Conservation (phyloP, 208 protist genomes). For the Trypanosoma mega region DNA sequence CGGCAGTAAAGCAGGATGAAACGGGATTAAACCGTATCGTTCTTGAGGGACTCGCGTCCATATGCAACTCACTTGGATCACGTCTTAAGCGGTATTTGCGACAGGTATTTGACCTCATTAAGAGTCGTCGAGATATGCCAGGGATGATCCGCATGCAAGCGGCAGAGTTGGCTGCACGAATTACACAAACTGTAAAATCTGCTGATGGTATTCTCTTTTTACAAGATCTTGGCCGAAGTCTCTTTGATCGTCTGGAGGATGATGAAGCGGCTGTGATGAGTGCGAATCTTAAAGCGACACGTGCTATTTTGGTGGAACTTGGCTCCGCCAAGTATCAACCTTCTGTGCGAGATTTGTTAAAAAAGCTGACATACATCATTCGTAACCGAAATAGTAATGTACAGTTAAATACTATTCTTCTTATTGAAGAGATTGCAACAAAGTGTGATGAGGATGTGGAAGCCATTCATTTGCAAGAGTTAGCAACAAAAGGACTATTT, state of each 20-base stretch:
- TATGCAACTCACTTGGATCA: slow-evolving; percentile 94
- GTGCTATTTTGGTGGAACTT: slow-evolving; percentile 96
- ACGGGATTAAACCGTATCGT: slow-evolving; percentile 87
- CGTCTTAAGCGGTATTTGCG: slow-evolving; percentile 94
- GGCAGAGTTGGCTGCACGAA: slow-evolving; percentile 95
- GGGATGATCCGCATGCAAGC: slow-evolving; percentile 95
- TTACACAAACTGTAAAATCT: slow-evolving; percentile 94
- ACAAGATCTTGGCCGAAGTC: slow-evolving; percentile 93
- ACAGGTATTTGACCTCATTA: slow-evolving; percentile 96
- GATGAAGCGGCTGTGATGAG: slow-evolving; percentile 97
- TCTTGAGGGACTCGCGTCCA: slow-evolving; percentile 91
- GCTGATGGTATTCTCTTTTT: slow-evolving; percentile 95
- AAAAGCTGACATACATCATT: slow-evolving; percentile 98
- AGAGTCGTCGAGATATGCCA: slow-evolving; percentile 95
- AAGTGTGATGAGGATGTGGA: slow-evolving; percentile 80
- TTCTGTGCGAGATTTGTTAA: slow-evolving; percentile 96
- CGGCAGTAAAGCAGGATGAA: slow-evolving; percentile 96
- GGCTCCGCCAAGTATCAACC: slow-evolving; percentile 96
- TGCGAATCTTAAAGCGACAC: slow-evolving; percentile 96
- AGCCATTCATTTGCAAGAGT: slow-evolving; percentile 93
- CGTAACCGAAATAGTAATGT: slow-evolving; percentile 98
- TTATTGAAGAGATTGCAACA: slow-evolving; percentile 97
- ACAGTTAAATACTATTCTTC: slow-evolving; percentile 97
- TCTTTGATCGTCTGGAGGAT: slow-evolving; percentile 98
- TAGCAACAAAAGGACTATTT: slow-evolving; percentile 99